A percentile compares a stretch with the other conserved stretches of the same genome.
phyloP scores from a whole-genome alignment of 2,329 filamentous ascomycete genomes.

The Laburnicola sp. region DNA sequence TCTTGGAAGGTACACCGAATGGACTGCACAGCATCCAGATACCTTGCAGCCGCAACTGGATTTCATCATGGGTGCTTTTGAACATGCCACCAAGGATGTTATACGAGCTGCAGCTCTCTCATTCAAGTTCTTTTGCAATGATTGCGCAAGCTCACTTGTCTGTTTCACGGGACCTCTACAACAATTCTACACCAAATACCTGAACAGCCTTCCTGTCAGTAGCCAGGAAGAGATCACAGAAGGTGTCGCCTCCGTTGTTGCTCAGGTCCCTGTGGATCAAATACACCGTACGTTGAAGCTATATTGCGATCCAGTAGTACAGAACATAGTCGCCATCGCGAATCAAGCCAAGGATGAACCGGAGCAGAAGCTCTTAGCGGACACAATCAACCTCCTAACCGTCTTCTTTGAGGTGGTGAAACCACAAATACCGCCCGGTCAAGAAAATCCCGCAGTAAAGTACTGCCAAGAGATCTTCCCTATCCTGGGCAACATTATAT shows the following conservation, averaged over 20 bases:
- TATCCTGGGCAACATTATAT: slow-evolving; percentile 80
- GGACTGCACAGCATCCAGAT: slow-evolving; percentile 92
- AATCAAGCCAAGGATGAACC: slow-evolving; percentile 82
- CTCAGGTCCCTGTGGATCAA: slow-evolving; percentile 78
- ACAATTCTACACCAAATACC: slow-evolving; percentile 85
- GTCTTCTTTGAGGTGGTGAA: slow-evolving; percentile 80
- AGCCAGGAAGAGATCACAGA: slow-evolving; percentile 97
- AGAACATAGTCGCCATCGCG: slow-evolving; percentile 81
- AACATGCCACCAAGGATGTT: slow-evolving; percentile 85
- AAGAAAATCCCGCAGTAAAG: slow-evolving; percentile 87
- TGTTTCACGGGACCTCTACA: slow-evolving; percentile 85
- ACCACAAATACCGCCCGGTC: slow-evolving; percentile 68
- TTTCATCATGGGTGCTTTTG: slow-evolving; percentile 92
- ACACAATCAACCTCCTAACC: slow-evolving; percentile 89
- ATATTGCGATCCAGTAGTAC: slow-evolving; percentile 89
- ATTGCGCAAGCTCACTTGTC: slow-evolving; percentile 85
- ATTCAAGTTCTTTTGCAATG: slow-evolving; percentile 95
- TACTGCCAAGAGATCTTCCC: slow-evolving; percentile 96
- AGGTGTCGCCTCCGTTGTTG: slow-evolving; percentile 88
- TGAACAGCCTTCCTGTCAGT: slow-evolving; percentile 79
- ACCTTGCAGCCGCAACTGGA: slow-evolving; percentile 91
- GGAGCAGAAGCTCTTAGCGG: slow-evolving; percentile 82
- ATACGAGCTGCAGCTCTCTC: slow-evolving; percentile 88
- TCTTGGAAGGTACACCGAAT: slow-evolving; percentile 93
- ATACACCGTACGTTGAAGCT: slow-evolving; percentile 85